Evolutionary conservation across 1,139 yeast genomes (phyloP), one percentile per base, ranked within the genome.

Genomic region (Saccharomyces hybrid): DNA sequence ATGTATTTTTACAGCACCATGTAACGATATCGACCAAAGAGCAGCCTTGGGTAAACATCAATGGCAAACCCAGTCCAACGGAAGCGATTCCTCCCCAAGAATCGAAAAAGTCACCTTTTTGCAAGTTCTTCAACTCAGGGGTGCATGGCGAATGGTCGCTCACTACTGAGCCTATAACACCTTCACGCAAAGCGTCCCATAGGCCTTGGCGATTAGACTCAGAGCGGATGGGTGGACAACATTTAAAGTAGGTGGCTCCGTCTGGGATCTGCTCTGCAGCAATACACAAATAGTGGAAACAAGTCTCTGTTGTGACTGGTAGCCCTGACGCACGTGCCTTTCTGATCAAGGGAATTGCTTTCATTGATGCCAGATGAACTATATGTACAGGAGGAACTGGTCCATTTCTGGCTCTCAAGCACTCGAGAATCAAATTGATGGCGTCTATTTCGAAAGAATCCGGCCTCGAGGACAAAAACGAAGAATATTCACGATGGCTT

Each of bases 51-150:
- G 96, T 87, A 77, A 80, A 84, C 55, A 91, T 72, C 48, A 90
- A 78, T 0, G 96, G 87, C 53, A 91, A 77, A 0, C 97, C 97
- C 52, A 90, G 81, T 0, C 98, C 98, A 28, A 91, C 95, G 1
- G 96, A 87, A 2, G 96, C 80, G 52, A 91, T 89, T n/a, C 97
- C 98, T 50, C 97, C 98, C 98, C 97, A 91, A 2, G 97, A 96
- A 49, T 83, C 80, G 69, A 89, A 83, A 69, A 90, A 91, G 68
- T 91, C 96, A 50, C 97, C 97, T 55, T 81, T 78, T 29, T 83
- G 86, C 55, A 90, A 75, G 26, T 86, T 86, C 69, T 90, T 91
- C 63, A 91, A 75, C 58, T 88, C 89, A 0, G 97, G 96, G 0
- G 96, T 88, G 72, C 98, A 91, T 5, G 97, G 98, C 2, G 96